Evolutionary conservation across 176 grass and related monocot genomes (phyloP).

Genomic region (Rhynchospora pubera): DNA sequence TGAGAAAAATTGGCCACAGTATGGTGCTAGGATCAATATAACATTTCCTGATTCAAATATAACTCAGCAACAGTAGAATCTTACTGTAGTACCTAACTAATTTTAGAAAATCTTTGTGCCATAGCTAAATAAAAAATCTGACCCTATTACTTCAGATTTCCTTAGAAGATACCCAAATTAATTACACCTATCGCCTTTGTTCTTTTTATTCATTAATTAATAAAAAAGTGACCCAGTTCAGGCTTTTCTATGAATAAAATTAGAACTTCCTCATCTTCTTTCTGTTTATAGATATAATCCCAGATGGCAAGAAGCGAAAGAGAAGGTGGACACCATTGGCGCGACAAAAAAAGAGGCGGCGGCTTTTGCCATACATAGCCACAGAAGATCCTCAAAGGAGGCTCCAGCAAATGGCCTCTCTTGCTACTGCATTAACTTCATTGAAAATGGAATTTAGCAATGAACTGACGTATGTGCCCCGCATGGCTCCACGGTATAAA

Average conservation of each 20-base stretch:
- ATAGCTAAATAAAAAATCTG: neutral
- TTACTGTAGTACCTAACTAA: neutral
- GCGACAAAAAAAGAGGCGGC: slow-evolving; percentile 78
- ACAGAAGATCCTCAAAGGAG: slow-evolving; percentile 41
- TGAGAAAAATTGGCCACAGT: neutral
- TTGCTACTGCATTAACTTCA: slow-evolving; percentile 63
- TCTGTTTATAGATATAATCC: neutral
- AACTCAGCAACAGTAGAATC: neutral
- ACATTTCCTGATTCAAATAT: neutral
- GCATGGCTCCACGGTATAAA: slow-evolving; percentile 47
- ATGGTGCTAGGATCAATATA: neutral
- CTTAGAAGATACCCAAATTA: neutral
- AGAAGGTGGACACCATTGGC: slow-evolving; percentile 43
- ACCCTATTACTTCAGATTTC: neutral
- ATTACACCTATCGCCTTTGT: neutral
- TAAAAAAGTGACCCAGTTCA: neutral
- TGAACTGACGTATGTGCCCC: slow-evolving; percentile 53
- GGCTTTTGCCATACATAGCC: slow-evolving; percentile 60
- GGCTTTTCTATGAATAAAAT: neutral
- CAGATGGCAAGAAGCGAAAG: slow-evolving; percentile 56
- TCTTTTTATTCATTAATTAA: neutral
- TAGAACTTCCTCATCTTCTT: neutral
- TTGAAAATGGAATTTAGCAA: slow-evolving; percentile 68
- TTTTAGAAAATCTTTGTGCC: neutral
- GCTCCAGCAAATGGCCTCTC: slow-evolving; percentile 77